Evolutionary conservation across 1,139 yeast genomes (phyloP), one percentile per base, ranked within the genome.

Genomic region (Yarrowia galli): DNA sequence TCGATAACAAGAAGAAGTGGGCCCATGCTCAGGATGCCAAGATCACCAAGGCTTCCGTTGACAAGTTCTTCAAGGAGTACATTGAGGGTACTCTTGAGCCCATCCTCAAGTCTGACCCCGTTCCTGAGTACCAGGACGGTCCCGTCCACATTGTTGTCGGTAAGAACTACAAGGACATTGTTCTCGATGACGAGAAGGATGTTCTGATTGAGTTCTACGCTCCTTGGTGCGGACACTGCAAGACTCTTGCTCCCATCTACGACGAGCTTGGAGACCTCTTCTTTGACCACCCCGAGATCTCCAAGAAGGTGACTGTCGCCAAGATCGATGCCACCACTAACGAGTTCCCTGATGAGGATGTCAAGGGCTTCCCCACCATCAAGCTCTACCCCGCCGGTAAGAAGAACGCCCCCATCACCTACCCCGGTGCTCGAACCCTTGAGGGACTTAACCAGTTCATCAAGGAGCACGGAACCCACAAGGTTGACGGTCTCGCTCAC

Each of bases 211-310:
- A 93, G 83, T 93, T 91, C 82, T 95, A 91, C 77, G 99, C 99
- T 69, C 97, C 97, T 81, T 95, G 99, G 99, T 93, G 99, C 83
- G 98, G 98, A 66, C 98, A 93, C 84, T 93, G 99, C 85, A 93
- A 93, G 85, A 91, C 86, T 80, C 85, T 93, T 80, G 97, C 97
- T 69, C 99, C 99, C 77, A 84, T 83, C 70, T 95, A 89, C 83
- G 97, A 91, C 77, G 96, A 92, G 78, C 85, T 95, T 74, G 98
- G 92, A 69, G 87, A 82, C 67, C 77, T 89, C 69, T 89, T 83
- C 79, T 83, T 81, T 69, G 80, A 84, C 67, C 85, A 85, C 70
- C 53, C 69, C 53, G 72, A 72, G 67, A 68, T 71, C 67, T 70
- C 80, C 61, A 79, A 81, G 63, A 82, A 87, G 77, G 91, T 93